phyloP scores from a whole-genome alignment of 2,329 filamentous ascomycete genomes.

The Aspergillus fumigatus region DNA sequence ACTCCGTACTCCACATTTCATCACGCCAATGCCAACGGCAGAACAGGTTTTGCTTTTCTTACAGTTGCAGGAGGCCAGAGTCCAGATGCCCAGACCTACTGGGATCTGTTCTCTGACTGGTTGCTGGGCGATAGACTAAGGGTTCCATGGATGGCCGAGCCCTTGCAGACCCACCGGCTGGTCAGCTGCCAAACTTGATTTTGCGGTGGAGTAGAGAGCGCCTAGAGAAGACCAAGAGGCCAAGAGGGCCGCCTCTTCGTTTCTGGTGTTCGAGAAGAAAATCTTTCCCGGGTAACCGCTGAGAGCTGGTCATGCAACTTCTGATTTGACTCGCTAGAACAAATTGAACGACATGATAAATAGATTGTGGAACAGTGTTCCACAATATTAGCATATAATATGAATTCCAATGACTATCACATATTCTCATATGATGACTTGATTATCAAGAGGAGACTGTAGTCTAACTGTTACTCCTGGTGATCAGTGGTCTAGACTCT shows the following conservation, averaged over 20 bases:
- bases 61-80: background rate
- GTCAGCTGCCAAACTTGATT: background rate
- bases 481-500: background rate
- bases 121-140: background rate
- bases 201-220: background rate
- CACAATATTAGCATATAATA: background rate
- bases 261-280: background rate
- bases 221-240: background rate
- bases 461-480: too few species aligned
- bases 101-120: background rate
- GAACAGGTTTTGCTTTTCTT: background rate
- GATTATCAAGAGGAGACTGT: too few species aligned
- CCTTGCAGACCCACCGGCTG: background rate
- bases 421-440: too few species aligned
- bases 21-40: background rate
- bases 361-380: background rate
- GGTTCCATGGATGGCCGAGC: background rate
- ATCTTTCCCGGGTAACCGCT: too few species aligned
- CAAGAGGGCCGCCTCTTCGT: too few species aligned
- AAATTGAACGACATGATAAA: background rate
- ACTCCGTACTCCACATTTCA: background rate
- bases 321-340: background rate
- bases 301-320: background rate
- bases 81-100: background rate
- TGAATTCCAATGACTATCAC: background rate